A percentile compares a stretch with the other conserved stretches of the same genome.
Evolutionary conservation across 345 rosid genomes (phyloP).

Genomic region (Firmiana major): DNA sequence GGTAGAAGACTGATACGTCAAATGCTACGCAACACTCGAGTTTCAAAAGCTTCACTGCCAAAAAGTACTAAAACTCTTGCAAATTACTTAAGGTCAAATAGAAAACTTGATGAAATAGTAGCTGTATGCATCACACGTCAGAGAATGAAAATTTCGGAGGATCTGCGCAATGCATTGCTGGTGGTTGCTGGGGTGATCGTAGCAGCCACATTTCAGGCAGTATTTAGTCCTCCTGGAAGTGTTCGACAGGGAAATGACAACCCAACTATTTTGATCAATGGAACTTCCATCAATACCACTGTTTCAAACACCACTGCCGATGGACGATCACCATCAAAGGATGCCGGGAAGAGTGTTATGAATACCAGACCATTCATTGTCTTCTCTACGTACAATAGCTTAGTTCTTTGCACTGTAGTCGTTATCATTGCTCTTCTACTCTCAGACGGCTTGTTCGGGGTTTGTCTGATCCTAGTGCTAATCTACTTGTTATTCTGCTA

Average conservation of each 20-base stretch:
- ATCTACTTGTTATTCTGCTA: neutral
- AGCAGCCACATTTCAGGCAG: neutral
- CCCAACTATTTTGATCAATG: neutral
- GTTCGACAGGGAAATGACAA: neutral
- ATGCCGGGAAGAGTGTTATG: neutral
- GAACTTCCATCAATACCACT: neutral
- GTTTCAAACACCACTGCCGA: neutral
- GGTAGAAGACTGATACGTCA: neutral
- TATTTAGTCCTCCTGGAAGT: neutral
- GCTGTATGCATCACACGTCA: neutral
- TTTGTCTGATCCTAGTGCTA: neutral
- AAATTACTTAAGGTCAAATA: neutral
- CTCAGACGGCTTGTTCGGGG: neutral
- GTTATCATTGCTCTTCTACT: neutral
- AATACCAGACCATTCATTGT: accelerated
- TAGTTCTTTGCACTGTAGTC: neutral
- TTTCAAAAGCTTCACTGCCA: neutral
- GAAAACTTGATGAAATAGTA: neutral
- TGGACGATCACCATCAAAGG: neutral
- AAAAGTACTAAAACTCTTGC: neutral
- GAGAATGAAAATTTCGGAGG: neutral
- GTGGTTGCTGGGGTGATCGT: neutral
- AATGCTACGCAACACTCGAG: neutral
- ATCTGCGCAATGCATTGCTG: neutral
- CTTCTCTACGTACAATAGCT: neutral